Base-by-base conservation (phyloP, 2,329 filamentous ascomycete species). In the Penicillium janthinellum region DNA sequence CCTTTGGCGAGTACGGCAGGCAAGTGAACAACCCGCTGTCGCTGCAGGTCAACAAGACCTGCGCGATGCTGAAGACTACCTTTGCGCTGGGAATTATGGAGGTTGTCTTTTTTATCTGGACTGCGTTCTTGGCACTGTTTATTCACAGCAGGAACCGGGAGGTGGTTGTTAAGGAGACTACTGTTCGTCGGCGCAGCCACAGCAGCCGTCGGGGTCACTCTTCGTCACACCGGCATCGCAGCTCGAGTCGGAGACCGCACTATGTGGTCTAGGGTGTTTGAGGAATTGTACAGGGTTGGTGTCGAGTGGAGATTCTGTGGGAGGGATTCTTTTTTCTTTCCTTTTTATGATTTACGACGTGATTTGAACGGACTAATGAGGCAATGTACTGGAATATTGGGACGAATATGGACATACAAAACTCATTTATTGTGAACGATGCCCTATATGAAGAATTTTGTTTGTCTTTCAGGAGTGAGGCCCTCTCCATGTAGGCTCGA, bases 61-160 rank as follows among this genome's bases (percentile, higher is more conserved):
- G 94, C 78, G 86, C 89, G 52, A 95, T 97, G 91, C 86, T 96
- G 71, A 98, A 97, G 84, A 90, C 93, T 0, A 84, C 83, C 66
- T 98, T 92, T 78, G 94, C 92, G 2, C 88, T 97, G 67, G 92
- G 86, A 51, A 97, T 98, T 75, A 96, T 97, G 84, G 91, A 95
- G 75, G 81, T 82, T 66, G 80, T 95, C 64, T 88, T 93, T 73
- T 96, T 96, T 79, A 88, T 89, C 74, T 81, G 89, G 71, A 95
- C 91, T 3, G 84, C 86, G 54, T 77, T 94, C 31, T 81, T 95
- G 45, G 91, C 92, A 15, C 64, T 80, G 48, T 78, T 79, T 54
- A 69, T 82, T 57, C 76, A 79, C 57, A 63, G 70, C 10, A 57
- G 64, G 37, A 60, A 71, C 31, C 65, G 69, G 28, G 69, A 72